Base-by-base conservation (phyloP, 768 basidiomycete species). In the Brasilioporus rufonigricans region DNA sequence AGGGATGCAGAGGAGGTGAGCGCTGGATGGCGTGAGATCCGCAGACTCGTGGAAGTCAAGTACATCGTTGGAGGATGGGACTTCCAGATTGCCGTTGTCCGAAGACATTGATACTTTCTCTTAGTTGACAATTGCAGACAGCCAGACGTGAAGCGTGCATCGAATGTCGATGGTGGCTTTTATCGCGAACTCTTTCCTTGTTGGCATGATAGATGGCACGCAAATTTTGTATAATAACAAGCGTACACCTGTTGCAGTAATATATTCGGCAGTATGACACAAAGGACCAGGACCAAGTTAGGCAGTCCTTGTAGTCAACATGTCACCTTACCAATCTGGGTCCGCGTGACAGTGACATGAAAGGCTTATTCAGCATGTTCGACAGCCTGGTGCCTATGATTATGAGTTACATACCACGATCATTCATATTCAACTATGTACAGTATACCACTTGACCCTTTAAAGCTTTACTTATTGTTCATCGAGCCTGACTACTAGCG, bases 31-130 rank as follows among this genome's bases (percentile, higher is more conserved):
- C 77, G 91, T 58, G 94, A 95, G 76, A 85, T 96, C 56, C 80
- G 81, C 63, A 76, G 94, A 61, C 66, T 97, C 63, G 65, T 93
- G 31, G 90, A 95, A 72, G 76, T 93, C 60, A 90, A 90, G 75
- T 87, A 88, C 63, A 74, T 92, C 50, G 76, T 84, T 16, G 87
- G 89, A 24, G 89, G 91, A 44, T 92, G 91, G 89, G 92, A 93
- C 69, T 81, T 94, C 55, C 87, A 93, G 75, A 77, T 95, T 51
- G 92, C 92, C 14, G 83, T 89, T 29, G 90, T 93, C 36, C 78
- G 89, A 55, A 77, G 90, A 55, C 86, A 89, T 65, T 87, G 56
- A 68, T 26, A 1, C 16, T 50, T 32, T 26, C 23, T 38, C 23
- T 29, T 27, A 5, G 12, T 35, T 8, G 33, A 2, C 4, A 14